A percentile compares a stretch with the other conserved stretches of the same genome.
These are phyloP conservation scores for Tricholoma sp. DNA, from an alignment of 768 basidiomycete species.

Conservation along the genomic window DNA sequence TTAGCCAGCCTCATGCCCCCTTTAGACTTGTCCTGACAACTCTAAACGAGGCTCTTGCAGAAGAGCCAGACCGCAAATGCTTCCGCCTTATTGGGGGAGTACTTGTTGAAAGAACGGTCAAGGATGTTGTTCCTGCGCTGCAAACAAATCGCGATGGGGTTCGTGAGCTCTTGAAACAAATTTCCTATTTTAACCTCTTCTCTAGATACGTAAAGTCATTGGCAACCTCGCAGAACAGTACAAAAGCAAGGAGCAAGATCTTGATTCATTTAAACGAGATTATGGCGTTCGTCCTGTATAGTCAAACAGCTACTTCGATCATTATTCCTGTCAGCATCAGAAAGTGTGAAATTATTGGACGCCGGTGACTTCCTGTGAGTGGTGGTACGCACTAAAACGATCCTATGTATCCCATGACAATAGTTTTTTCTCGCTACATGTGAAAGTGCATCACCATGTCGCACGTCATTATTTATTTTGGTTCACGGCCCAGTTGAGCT, in stretches of 20 bases:
- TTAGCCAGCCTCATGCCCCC: conserved; percentile 2
- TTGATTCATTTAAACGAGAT: conserved; percentile 74
- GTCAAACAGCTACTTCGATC: not conserved
- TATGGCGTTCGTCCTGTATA: conserved; percentile 65
- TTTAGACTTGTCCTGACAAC: conserved; percentile 84
- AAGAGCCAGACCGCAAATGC: conserved; percentile 89
- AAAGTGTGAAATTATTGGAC: not conserved
- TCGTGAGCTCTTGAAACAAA: conserved; percentile 21
- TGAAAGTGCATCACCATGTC: no score
- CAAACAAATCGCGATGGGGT: conserved; percentile 89
- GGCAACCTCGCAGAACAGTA: conserved; percentile 79
- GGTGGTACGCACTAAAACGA: not conserved
- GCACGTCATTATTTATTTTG: no score
- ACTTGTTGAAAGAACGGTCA: conserved; percentile 92
- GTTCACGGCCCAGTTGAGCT: no score
- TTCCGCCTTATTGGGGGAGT: conserved; percentile 96
- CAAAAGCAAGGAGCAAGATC: conserved; percentile 81
- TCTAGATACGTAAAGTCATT: conserved; percentile 80
- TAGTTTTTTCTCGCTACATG: no score
- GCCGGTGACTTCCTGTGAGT: no score
- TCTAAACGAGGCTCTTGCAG: conserved; percentile 72
- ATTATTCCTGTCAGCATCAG: not conserved
- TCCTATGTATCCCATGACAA: no score
- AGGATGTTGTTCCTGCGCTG: conserved; percentile 87
- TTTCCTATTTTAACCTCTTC: conserved; percentile 12